A percentile compares a stretch with the other conserved stretches of the same genome.
These are phyloP conservation scores for Phaeolepiota aurea DNA, from an alignment of 768 basidiomycete species.

Conservation along the genomic window DNA sequence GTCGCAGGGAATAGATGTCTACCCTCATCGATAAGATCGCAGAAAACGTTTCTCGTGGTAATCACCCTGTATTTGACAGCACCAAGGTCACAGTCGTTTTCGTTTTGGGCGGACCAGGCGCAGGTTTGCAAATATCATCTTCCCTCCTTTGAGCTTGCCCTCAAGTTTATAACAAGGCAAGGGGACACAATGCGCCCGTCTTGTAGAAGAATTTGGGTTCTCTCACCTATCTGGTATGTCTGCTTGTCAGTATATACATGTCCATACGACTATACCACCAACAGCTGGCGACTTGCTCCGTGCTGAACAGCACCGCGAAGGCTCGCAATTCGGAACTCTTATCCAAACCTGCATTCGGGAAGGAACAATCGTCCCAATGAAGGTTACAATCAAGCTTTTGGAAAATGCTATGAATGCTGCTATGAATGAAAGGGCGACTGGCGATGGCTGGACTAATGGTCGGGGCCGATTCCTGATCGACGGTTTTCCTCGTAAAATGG, in stretches of 20 bases:
- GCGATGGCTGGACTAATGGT: constrained; percentile 60
- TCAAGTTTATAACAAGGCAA: constrained; percentile 57
- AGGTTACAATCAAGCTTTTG: constrained; percentile 92
- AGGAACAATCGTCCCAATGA: constrained; percentile 92
- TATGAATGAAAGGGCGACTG: constrained; percentile 31
- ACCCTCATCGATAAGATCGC: constrained; percentile 32
- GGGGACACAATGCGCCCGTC: constrained; percentile 85
- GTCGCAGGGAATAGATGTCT: constrained; percentile 34
- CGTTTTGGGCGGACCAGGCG: constrained; percentile 95
- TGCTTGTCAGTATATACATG: constrained; percentile 1
- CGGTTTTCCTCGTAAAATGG: constrained; percentile 98
- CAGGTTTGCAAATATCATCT: constrained; percentile 62
- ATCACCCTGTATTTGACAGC: constrained; percentile 10
- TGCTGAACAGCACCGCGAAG: constrained; percentile 84
- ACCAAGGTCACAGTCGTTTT: constrained; percentile 82
- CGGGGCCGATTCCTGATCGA: constrained; percentile 89
- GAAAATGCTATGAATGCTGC: constrained; percentile 82
- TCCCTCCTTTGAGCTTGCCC: constrained; percentile 4
- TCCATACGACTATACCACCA: constrained; percentile 4
- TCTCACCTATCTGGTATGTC: constrained; percentile 84
- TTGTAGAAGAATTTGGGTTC: constrained; percentile 82
- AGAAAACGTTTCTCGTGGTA: background rate
- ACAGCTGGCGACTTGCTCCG: constrained; percentile 95
- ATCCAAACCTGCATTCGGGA: constrained; percentile 86
- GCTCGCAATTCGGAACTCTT: constrained; percentile 74